Percentiles rank a stretch among this genome's conserved stretches.
Evolutionary conservation across 2,329 filamentous ascomycete genomes (phyloP).

Genomic region (Periconia sp.): DNA sequence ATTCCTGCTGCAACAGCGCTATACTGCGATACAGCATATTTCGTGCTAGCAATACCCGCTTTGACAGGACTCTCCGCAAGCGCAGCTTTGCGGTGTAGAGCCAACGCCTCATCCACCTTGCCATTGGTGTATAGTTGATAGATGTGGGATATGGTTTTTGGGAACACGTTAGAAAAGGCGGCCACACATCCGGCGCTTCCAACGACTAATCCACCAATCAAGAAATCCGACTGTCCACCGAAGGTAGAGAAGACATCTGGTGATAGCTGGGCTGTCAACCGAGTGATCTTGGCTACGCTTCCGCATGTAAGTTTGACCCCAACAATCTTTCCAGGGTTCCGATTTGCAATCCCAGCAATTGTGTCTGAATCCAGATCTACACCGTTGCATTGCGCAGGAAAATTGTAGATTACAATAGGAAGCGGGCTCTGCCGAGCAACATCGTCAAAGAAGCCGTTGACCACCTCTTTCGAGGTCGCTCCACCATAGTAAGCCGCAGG

Average conservation of each 20-base stretch:
- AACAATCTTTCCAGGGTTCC: constrained; percentile 66
- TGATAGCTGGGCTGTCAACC: constrained; percentile 60
- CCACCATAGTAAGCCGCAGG: constrained; percentile 55
- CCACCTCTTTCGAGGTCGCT: constrained; percentile 49
- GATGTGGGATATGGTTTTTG: constrained; percentile 62
- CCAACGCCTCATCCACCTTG: constrained; percentile 63
- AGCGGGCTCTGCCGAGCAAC: constrained; percentile 65
- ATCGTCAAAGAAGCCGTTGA: constrained; percentile 51
- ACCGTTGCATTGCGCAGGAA: constrained; percentile 70
- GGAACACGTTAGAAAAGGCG: constrained; percentile 64
- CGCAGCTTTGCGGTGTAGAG: constrained; percentile 66
- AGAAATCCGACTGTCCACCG: constrained; percentile 75
- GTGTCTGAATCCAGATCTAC: constrained; percentile 72
- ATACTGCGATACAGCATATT: constrained; percentile 69
- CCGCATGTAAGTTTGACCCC: constrained; percentile 76
- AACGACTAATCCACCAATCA: constrained; percentile 61
- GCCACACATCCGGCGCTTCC: constrained; percentile 63
- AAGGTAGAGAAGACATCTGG: constrained; percentile 68
- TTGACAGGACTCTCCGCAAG: constrained; percentile 71
- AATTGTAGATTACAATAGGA: constrained; percentile 75
- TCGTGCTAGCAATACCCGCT: constrained; percentile 70
- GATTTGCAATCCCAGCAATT: constrained; percentile 61
- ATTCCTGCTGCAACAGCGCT: constrained; percentile 65
- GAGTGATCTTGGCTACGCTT: constrained; percentile 74
- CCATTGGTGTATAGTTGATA: constrained; percentile 68